Evolutionary conservation across 2,329 filamentous ascomycete genomes (phyloP), one percentile per base, ranked within the genome.

Genomic region (Triangularia verruculosa): DNA sequence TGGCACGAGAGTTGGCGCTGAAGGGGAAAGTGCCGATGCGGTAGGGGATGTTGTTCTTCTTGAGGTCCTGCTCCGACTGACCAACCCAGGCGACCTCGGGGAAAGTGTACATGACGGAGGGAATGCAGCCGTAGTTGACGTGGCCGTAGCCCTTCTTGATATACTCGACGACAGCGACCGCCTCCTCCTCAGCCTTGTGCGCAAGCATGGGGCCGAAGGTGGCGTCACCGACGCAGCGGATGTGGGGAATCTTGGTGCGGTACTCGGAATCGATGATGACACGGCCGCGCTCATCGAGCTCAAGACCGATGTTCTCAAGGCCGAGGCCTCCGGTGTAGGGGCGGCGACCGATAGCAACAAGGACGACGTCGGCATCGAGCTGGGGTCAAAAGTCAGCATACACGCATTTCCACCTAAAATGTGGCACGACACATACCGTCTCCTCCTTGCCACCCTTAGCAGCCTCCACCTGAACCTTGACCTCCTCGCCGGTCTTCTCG

Each of bases 141-240:
- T 99, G 95, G 64, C 95, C 95, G 79, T 96, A 90, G 70, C 93
- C 93, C 85, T 98, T 98, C 82, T 92, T 94, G 80, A 99, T 95
- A 84, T 93, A 98, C 80, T 99, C 95, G 67, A 98, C 85, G 63
- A 89, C 94, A 30, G 95, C 95, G 68, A 98, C 93, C 65, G 86
- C 95, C 81, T 99, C 95, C 81, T 99, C 95, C 81, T 99, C 95
- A 59, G 95, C 95, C 86, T 99, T 99, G 86, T 99, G 95, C 61
- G 95, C 95, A 74, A 99, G 89, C 95, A 99, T 99, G 74, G 93
- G 93, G 9, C 95, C 95, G 77, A 99, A 99, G 55, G 95, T 99
- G 75, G 88, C 91, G 78, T 98, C 95, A 75, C 95, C 95, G 70
- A 98, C 90, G 73, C 94, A 95, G 73, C 95, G 93, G 78, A 99